Base-by-base conservation (phyloP, 129 eudicot genomes). In the Helichrysum umbraculigerum region DNA sequence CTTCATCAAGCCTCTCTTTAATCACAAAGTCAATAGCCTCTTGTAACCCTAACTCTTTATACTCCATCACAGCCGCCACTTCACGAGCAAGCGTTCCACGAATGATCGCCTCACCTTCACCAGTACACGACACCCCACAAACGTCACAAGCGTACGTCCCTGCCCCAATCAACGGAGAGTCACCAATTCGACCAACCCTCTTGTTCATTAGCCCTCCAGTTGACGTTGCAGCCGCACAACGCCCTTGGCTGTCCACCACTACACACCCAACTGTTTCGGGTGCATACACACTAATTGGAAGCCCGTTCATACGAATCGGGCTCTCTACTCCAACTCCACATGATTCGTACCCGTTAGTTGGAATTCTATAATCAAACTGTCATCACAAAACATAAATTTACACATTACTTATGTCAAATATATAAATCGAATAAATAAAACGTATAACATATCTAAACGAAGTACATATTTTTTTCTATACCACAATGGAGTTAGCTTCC, bases 51-150 rank as follows among this genome's bases (percentile, higher is more conserved):
- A 93, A 28, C 59, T 85, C 97, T 78, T 93, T 93, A 67, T 93
- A 93, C 83, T 93, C 98, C 97, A 93, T 93, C 82, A 93, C 87
- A 5, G 97, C 98, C 34, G 93, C 96, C 88, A 93, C 98, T 15
- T 90, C 98, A 16, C 98, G 88, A 0, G 98, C 97, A 50, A 93
- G 86, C 21, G 98, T 93, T 8, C 85, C 91, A 6, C 98, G 87
- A 56, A 90, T 86, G 56, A 93, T 93, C 10, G 98, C 98, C 84
- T 93, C 98, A 0, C 98, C 98, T 60, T 93, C 98, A 10, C 98
- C 98, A 0, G 98, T 93, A 84, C 98, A 93, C 4, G 98, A 93
- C 1, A 93, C 96, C 8, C 87, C 98, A 41, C 98, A 93, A 0
- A 83, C 52, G 3, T 91, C 84, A 51, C 93, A 84, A 0, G 98